Base-by-base conservation (phyloP, 2,329 filamentous ascomycete genomes). In the Trichoderma atroviride region DNA sequence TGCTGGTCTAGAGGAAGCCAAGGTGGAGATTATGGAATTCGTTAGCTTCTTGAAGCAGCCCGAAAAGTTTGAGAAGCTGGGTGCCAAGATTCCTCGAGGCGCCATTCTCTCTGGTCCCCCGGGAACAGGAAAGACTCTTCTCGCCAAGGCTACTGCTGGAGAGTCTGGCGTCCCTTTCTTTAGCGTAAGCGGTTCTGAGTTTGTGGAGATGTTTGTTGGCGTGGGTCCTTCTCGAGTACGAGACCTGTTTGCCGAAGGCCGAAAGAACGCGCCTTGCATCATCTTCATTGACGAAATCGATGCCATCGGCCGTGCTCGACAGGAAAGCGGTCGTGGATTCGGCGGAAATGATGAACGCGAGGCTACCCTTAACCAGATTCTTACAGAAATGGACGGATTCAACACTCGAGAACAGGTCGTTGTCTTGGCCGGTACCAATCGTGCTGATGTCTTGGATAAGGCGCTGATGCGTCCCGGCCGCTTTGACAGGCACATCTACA, bases 281-380 rank as follows among this genome's bases (percentile, higher is more conserved):
- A 96, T 99, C 81, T 99, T 99, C 84, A 98, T 99, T 74, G 96
- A 99, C 78, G 96, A 99, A 81, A 99, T 99, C 75, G 96, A 99
- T 79, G 96, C 96, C 69, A 97, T 99, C 76, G 96, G 96, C 75
- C 93, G 94, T 78, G 92, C 95, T 68, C 89, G 96, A 82, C 86
- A 90, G 27, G 96, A 97, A 78, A 88, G 91, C 43, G 91, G 91
- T 73, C 76, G 77, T 58, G 82, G 83, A 70, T 91, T 92, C 50
- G 94, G 95, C 72, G 96, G 96, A 71, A 98, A 98, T 77, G 96
- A 99, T 78, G 96, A 99, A 83, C 91, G 96, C 71, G 96, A 99
- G 82, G 93, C 92, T 59, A 99, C 96, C 0, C 89, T 99, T 33
- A 99, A 99, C 81, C 96, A 99, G 82, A 98, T 99, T 71, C 85